These are phyloP conservation scores for Blastobotrys arbuscula DNA, from an alignment of 1,139 yeast species.

Conservation along the genomic window DNA sequence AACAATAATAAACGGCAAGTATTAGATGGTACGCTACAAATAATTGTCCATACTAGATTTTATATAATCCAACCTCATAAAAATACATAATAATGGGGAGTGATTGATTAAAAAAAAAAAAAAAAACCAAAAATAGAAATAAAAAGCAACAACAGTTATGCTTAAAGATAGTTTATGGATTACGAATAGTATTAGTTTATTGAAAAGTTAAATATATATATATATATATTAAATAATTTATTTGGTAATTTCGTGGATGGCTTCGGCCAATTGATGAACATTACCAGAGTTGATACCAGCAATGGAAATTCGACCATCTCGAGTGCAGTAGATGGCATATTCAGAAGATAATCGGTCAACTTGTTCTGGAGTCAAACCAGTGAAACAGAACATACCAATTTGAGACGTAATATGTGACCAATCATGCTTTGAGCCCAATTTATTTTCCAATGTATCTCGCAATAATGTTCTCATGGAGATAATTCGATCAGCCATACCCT, in stretches of 20 bases:
- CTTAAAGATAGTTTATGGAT: too few relatives aligned
- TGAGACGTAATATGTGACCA: constrained; percentile 94
- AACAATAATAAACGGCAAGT: too few relatives aligned
- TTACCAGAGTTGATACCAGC: constrained; percentile 87
- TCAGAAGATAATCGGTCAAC: constrained; percentile 70
- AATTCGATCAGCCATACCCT: constrained; percentile 85
- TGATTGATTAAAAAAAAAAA: too few relatives aligned
- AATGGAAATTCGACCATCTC: constrained; percentile 81
- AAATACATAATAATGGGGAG: too few relatives aligned
- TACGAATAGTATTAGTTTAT: too few relatives aligned
- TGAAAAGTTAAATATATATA: too few relatives aligned
- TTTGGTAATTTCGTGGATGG: constrained; percentile 48
- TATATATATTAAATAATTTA: not conserved
- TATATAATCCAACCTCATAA: too few relatives aligned
- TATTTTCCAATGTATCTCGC: constrained; percentile 50
- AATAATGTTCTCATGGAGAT: constrained; percentile 66
- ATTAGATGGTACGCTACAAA: too few relatives aligned
- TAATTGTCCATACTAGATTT: too few relatives aligned
- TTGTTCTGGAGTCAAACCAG: constrained; percentile 77
- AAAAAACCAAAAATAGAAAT: too few relatives aligned
- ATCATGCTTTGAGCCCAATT: constrained; percentile 72
- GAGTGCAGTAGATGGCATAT: constrained; percentile 70
- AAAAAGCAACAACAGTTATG: too few relatives aligned
- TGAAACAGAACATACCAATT: constrained; percentile 95
- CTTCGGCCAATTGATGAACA: constrained; percentile 71